phyloP scores from a whole-genome alignment of 257 asterid species.

The Solanum neorickii region DNA sequence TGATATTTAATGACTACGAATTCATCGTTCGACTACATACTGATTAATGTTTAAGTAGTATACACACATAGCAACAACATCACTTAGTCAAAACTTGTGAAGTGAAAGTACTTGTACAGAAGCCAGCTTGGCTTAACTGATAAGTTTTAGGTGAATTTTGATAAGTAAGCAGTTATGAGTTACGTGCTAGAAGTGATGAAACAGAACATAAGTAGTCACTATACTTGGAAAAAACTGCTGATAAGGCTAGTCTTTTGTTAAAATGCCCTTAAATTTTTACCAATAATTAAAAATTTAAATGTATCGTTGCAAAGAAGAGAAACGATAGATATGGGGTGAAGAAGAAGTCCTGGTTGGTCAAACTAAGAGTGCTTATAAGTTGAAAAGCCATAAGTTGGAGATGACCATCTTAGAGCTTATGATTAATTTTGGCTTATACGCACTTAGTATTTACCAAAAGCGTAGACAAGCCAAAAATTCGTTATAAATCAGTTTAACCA shows the following conservation, averaged over 20 bases:
- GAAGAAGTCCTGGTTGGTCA: neutral
- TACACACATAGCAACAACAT: neutral
- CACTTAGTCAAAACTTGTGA: neutral
- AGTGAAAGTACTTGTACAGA: neutral
- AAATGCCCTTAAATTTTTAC: neutral
- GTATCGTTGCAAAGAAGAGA: neutral
- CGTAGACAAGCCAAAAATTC: neutral
- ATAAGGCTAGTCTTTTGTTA: neutral
- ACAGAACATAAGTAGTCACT: neutral
- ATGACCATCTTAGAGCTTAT: neutral
- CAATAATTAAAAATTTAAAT: neutral
- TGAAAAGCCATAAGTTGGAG: neutral
- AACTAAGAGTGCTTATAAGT: neutral
- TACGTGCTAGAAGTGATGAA: neutral
- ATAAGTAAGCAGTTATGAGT: neutral
- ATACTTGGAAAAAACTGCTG: neutral
- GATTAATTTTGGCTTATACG: neutral
- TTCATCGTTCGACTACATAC: neutral
- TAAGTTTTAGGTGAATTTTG: neutral
- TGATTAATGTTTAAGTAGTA: neutral
- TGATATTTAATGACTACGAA: neutral
- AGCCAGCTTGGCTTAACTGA: neutral
- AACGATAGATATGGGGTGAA: neutral
- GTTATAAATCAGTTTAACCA: neutral
- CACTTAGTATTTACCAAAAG: neutral